Conservation (phyloP, 176 grass and related monocot species). For the Alopecurus myosuroides region DNA sequence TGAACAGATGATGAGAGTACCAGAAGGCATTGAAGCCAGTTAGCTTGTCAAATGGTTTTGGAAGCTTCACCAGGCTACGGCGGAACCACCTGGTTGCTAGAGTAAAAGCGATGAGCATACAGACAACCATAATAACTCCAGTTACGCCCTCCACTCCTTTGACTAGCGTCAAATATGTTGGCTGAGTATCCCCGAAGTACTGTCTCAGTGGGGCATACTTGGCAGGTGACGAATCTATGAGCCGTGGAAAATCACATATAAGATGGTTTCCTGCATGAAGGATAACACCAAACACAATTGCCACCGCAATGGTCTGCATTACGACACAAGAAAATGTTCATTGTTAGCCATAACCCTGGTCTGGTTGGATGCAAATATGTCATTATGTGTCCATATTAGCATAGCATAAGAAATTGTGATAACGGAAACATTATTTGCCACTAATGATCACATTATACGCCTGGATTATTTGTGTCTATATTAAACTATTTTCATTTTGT, state of each 20-base stretch:
- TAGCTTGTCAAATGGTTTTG: conserved; percentile 84
- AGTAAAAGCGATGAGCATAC: conserved; percentile 81
- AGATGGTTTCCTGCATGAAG: conserved; percentile 79
- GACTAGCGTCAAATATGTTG: conserved; percentile 61
- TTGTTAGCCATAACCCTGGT: conserved; percentile 29
- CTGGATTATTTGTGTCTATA: not conserved
- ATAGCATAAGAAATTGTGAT: not conserved
- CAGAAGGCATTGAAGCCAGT: conserved; percentile 98
- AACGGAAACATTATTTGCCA: not conserved
- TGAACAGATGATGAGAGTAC: conserved; percentile 96
- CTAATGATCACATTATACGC: not conserved
- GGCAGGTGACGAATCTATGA: conserved; percentile 47
- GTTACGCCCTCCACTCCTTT: conserved; percentile 69
- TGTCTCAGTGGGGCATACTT: conserved; percentile 43
- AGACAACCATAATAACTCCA: conserved; percentile 85
- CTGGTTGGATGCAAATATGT: not conserved
- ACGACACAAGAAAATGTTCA: conserved; percentile 31
- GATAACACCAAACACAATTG: conserved; percentile 80
- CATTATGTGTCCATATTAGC: not conserved
- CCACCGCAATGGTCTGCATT: conserved; percentile 84
- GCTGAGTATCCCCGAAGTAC: conserved; percentile 57
- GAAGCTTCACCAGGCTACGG: conserved; percentile 76
- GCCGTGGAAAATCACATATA: conserved; percentile 82
- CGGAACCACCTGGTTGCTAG: conserved; percentile 96
- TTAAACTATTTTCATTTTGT: not conserved